Evolutionary conservation across 768 basidiomycete species (phyloP), one percentile per base, ranked within the genome.

Genomic region (Trametes maxima): DNA sequence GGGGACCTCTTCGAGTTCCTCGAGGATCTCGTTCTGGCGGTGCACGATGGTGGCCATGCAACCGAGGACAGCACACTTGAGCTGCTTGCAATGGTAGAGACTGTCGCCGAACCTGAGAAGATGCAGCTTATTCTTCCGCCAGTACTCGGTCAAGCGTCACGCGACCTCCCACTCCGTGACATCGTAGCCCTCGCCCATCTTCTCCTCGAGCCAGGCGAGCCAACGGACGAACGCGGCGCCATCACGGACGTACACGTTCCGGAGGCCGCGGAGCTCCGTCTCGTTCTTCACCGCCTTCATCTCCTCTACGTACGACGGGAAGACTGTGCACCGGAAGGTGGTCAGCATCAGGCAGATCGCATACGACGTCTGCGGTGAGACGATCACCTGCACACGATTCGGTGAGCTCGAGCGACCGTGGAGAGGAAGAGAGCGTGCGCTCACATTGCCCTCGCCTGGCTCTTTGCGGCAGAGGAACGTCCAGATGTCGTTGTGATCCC

Each of bases 21-120:
- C 95, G 22, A 99, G 82, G 1, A 96, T 94, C 73, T 99, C 96
- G 79, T 99, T 99, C 80, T 98, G 97, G 36, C 97, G 86, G 68
- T 87, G 86, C 96, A 99, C 98, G 77, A 99, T 85, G 8, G 97
- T 99, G 14, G 97, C 97, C 97, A 99, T 98, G 40, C 95, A 94
- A 79, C 97, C 97, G 61, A 99, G 87, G 8, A 96, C 96, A 60
- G 97, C 97, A 67, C 85, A 87, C 78, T 99, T 99, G 50, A 99
- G 87, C 82, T 98, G 95, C 77, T 99, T 99, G 76, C 97, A 98
- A 58, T 97, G 86, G 78, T 98, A 99, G 65, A 99, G 77, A 72
- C 90, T 93, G 80, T 98, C 97, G 55, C 96, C 97, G 69, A 99
- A 99, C 74, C 98, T 98, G 70, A 99, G 85, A 56, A 99, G 80